Evolutionary conservation across 208 protist genomes (phyloP).

Genomic region (Wallacemonas sp.): DNA sequence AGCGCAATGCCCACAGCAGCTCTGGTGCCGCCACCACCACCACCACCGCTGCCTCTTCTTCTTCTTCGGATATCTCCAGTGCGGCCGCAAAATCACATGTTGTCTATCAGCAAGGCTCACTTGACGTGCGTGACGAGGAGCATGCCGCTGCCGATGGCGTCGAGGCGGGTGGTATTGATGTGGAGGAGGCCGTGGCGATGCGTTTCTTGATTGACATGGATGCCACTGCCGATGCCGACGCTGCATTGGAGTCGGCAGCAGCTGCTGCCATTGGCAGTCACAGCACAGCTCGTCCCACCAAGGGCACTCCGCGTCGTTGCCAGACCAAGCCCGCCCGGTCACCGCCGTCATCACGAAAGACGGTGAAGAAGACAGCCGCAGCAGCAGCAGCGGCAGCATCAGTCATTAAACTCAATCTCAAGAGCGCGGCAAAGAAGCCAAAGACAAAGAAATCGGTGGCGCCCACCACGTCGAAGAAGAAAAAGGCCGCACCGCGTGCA

Average conservation of each 20-base stretch:
- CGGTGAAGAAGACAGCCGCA: background rate
- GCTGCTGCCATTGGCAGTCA: background rate
- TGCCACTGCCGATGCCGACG: conserved; percentile 36
- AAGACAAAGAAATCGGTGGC: background rate
- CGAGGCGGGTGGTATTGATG: conserved; percentile 4
- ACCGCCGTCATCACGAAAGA: background rate
- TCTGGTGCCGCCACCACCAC: background rate
- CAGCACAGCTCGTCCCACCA: too few species aligned
- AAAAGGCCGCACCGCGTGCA: background rate
- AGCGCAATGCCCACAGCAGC: background rate
- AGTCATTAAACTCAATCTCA: background rate
- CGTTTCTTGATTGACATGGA: conserved; percentile 30
- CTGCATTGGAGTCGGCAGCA: conserved; percentile 14
- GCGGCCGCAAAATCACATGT: background rate
- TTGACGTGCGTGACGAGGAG: background rate
- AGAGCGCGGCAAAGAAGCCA: conserved; percentile 14
- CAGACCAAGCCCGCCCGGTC: too few species aligned
- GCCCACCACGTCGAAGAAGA: background rate
- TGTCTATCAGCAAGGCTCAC: conserved; percentile 5
- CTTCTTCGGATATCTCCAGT: background rate
- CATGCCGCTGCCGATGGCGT: conserved; percentile 13
- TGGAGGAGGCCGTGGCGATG: conserved; percentile 9
- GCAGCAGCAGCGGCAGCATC: background rate
- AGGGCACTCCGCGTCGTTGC: too few species aligned
- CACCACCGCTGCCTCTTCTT: background rate